phyloP scores from a whole-genome alignment of 148 eudicot genomes.

The Arbutus unedo region DNA sequence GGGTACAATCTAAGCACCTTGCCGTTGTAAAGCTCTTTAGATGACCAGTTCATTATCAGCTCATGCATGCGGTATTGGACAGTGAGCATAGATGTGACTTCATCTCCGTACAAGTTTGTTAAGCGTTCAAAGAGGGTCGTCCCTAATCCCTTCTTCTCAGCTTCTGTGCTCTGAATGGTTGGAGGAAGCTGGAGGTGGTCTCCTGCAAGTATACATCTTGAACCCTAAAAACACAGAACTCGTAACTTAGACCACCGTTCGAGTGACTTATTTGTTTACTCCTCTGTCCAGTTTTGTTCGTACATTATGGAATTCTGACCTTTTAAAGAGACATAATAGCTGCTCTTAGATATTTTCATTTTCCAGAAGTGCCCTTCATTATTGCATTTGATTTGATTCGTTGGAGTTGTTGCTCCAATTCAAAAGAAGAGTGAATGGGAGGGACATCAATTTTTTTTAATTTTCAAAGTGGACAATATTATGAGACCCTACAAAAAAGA shows the following conservation, averaged over 20 bases:
- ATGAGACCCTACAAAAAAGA: too few relatives aligned
- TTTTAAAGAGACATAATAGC: too few relatives aligned
- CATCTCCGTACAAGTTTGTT: slow-evolving; percentile 87
- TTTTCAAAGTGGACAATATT: too few relatives aligned
- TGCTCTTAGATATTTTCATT: too few relatives aligned
- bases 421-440: too few relatives aligned
- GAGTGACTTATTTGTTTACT: too few relatives aligned
- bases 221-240: slow-evolving; percentile 51
- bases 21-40: slow-evolving; percentile 78
- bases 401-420: not conserved
- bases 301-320: too few relatives aligned
- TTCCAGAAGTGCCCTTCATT: too few relatives aligned
- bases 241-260: too few relatives aligned
- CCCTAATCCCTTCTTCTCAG: slow-evolving; percentile 94
- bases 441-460: too few relatives aligned
- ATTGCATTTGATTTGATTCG: too few relatives aligned
- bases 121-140: slow-evolving; percentile 94
- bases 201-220: slow-evolving; percentile 83
- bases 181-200: slow-evolving; percentile 97
- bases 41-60: slow-evolving; percentile 93
- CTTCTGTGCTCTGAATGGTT: slow-evolving; percentile 88
- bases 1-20: slow-evolving; percentile 49
- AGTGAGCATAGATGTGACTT: slow-evolving; percentile 89
- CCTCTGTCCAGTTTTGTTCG: too few relatives aligned
- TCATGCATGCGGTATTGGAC: slow-evolving; percentile 99